Evolutionary conservation across 108 stramenopile species (phyloP).

Genomic region (Cyclostephanos tholiformis): DNA sequence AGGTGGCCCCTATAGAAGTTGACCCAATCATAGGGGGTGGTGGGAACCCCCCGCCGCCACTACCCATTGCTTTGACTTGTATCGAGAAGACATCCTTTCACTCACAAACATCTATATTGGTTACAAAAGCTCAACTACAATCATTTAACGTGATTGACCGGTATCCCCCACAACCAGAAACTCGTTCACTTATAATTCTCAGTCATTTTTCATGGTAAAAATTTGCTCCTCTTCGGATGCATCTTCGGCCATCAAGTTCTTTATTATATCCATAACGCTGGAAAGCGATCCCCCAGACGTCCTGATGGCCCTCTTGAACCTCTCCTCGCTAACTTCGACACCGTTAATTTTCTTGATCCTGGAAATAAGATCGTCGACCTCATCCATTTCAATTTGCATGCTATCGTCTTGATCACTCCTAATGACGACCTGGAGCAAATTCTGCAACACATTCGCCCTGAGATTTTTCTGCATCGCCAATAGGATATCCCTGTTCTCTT

Average conservation of each 20-base stretch:
- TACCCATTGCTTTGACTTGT: no score
- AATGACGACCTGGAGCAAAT: constrained; percentile 67
- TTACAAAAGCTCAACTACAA: no score
- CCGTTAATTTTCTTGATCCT: constrained; percentile 65
- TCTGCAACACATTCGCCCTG: constrained; percentile 67
- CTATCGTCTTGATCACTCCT: constrained; percentile 61
- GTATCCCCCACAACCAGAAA: no score
- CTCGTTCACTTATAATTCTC: no score
- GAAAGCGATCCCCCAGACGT: constrained; percentile 48
- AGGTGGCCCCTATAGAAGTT: no score
- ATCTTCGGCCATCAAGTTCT: constrained; percentile 63
- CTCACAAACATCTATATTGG: no score
- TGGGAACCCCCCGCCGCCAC: no score
- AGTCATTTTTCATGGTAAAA: constrained; percentile 55
- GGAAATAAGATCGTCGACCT: constrained; percentile 55
- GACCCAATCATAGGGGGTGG: no score
- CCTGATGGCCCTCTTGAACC: constrained; percentile 54
- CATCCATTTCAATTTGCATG: constrained; percentile 60
- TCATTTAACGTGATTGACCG: no score
- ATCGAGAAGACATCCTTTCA: no score
- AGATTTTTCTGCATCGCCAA: constrained; percentile 63
- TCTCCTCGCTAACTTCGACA: constrained; percentile 54
- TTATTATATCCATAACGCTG: constrained; percentile 69
- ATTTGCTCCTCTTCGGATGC: constrained; percentile 49
- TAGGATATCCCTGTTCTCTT: constrained; percentile 65